Conservation (phyloP, 2,329 filamentous ascomycete genomes). For the Phoma sp. region DNA sequence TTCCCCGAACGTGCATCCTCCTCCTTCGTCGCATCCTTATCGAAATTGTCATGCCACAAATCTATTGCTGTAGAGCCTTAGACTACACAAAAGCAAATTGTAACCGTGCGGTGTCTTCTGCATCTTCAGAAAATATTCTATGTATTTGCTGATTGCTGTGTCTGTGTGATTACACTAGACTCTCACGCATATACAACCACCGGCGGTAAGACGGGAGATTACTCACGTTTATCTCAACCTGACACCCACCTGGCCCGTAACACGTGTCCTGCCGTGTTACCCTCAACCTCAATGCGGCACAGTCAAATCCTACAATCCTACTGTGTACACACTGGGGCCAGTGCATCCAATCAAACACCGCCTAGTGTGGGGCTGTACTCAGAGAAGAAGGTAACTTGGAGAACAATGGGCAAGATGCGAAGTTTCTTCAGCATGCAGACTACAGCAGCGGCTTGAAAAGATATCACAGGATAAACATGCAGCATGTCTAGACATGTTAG, state of each 20-base stretch:
- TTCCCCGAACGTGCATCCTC: neutral
- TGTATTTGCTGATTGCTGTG: neutral
- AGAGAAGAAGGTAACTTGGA: neutral
- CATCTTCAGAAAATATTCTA: too few species aligned
- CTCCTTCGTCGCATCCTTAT: neutral
- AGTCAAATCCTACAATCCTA: neutral
- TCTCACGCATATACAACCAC: neutral
- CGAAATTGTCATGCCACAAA: neutral
- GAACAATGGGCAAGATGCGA: neutral
- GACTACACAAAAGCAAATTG: too few species aligned
- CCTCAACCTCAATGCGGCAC: slow-evolving; percentile 1
- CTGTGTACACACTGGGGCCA: neutral
- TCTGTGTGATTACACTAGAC: neutral
- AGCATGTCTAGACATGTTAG: too few species aligned
- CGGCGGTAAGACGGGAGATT: neutral
- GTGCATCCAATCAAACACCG: neutral
- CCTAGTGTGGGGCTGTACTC: neutral
- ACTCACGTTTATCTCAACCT: neutral
- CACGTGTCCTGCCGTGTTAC: neutral
- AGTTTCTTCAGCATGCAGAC: neutral
- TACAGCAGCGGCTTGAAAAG: neutral
- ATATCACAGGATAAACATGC: too few species aligned
- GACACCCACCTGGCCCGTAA: neutral
- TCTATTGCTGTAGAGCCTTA: too few species aligned
- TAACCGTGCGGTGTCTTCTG: too few species aligned